Base-by-base conservation (phyloP, 225 moss, liverwort and hornwort species). In the Ulota crispa region DNA sequence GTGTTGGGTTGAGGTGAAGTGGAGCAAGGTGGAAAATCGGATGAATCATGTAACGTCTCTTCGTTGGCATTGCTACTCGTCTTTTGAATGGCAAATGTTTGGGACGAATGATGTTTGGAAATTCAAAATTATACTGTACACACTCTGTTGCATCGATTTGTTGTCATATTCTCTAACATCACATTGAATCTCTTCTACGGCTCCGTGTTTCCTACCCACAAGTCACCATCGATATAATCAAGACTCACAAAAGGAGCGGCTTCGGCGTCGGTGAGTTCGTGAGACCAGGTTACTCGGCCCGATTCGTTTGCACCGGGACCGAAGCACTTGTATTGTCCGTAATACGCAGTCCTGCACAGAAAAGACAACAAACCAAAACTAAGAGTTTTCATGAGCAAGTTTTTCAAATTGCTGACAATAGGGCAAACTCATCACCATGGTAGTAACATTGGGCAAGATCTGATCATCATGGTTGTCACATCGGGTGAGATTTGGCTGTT, bases 261-360 rank as follows among this genome's bases (percentile, higher is more conserved):
- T 73, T 88, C 79, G 9, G 68, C 78, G 70, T 88, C 88, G 20
- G 83, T 83, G 64, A 92, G 83, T 56, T 86, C 79, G 63, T 79
- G 86, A 72, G 84, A 83, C 92, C 88, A 92, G 10, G 56, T 6
- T 37, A 64, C 89, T 76, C 90, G 76, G 4, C 79, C 62, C 39
- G 78, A 43, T 79, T 82, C 68, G 54, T 81, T 83, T 27, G 92
- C 89, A 2, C 92, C 92, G 1, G 86, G 83, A 5, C 92, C 92
- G 18, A 81, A 87, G 82, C 90, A 86, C 72, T 79, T 81, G 80
- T 88, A 85, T 77, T 90, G 81, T 39, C 92, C 90, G 65, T 87
- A 90, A 59, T 81, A 92, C 24, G 82, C 88, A 45, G 82, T 90
- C 19, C 92, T 92, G 39, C 62, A 54, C 37, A 61, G 8, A 67